Evolutionary conservation across 257 asterid genomes (phyloP).

Genomic region (Fraxinus americana): DNA sequence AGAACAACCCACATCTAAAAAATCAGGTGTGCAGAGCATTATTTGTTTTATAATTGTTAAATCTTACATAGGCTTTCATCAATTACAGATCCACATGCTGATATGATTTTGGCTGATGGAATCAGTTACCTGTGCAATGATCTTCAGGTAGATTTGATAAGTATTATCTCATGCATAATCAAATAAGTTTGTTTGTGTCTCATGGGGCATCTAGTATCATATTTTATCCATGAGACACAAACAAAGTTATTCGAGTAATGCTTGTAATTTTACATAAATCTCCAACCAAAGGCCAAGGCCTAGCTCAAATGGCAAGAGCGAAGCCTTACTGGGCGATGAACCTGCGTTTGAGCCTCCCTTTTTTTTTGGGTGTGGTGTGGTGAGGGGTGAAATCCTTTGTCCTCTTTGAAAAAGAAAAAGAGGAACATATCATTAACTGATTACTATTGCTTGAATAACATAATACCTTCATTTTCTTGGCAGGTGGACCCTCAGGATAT

Average conservation of each 20-base stretch:
- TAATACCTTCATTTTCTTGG: background rate
- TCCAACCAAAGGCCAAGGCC: no score
- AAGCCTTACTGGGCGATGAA: no score
- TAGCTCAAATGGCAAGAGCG: no score
- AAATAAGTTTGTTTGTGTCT: constrained; percentile 7
- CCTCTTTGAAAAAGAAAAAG: background rate
- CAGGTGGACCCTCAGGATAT: constrained; percentile 24
- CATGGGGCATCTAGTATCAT: constrained; percentile 7
- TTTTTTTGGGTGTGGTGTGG: no score
- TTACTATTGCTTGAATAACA: background rate
- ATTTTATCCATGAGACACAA: background rate
- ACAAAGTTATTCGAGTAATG: background rate
- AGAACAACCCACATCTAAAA: constrained; percentile 5
- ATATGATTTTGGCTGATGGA: constrained; percentile 61
- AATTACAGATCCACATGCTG: constrained; percentile 48
- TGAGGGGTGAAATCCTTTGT: background rate
- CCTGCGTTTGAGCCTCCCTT: no score
- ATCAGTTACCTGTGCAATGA: constrained; percentile 51
- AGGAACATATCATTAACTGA: background rate
- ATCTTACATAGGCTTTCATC: constrained; percentile 25
- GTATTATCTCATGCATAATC: constrained; percentile 14
- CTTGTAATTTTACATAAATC: background rate
- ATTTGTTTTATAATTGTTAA: constrained; percentile 10
- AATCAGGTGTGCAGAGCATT: constrained; percentile 2
- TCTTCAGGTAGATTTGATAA: constrained; percentile 44